Conservation (phyloP, 495 filamentous ascomycete species). For the Xylaria intraflava region DNA sequence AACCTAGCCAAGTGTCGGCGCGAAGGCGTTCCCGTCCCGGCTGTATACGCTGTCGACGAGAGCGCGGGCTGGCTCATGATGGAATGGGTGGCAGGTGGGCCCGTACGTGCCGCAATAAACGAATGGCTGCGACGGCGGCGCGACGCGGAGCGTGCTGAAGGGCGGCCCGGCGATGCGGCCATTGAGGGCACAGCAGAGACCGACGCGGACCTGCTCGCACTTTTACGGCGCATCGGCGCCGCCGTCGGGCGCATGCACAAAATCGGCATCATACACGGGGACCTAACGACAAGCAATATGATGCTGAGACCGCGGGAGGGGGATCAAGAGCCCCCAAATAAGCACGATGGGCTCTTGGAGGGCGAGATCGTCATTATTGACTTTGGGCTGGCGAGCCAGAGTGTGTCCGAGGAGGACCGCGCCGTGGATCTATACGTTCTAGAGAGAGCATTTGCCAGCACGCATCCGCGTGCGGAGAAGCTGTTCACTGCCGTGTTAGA, state of each 20-base stretch:
- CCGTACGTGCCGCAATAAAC: slow-evolving; percentile 61
- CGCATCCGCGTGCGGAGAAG: slow-evolving; percentile 78
- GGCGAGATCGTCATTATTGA: slow-evolving; percentile 90
- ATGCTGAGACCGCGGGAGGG: slow-evolving; percentile 58
- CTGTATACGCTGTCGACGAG: slow-evolving; percentile 67
- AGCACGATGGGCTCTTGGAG: slow-evolving; percentile 30
- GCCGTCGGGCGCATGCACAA: slow-evolving; percentile 76
- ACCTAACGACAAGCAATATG: slow-evolving; percentile 95
- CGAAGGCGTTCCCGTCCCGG: slow-evolving; percentile 74
- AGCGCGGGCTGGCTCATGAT: slow-evolving; percentile 74
- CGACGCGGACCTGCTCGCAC: slow-evolving; percentile 32
- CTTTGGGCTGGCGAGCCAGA: slow-evolving; percentile 84
- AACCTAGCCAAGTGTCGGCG: slow-evolving; percentile 66
- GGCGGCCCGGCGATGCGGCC: slow-evolving; percentile 32
- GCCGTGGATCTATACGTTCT: slow-evolving; percentile 97
- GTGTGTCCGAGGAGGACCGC: slow-evolving; percentile 80
- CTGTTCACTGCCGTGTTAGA: slow-evolving; percentile 62
- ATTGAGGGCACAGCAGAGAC: slow-evolving; percentile 33
- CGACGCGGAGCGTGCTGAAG: slow-evolving; percentile 31
- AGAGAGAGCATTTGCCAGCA: slow-evolving; percentile 92
- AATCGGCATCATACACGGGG: slow-evolving; percentile 82
- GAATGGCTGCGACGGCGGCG: slow-evolving; percentile 43
- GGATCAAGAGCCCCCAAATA: slow-evolving; percentile 13
- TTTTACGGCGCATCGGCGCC: slow-evolving; percentile 67
- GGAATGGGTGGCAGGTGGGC: slow-evolving; percentile 81